Evolutionary conservation across 441 rosid genomes (phyloP).

Genomic region (Isatis lusitanica): DNA sequence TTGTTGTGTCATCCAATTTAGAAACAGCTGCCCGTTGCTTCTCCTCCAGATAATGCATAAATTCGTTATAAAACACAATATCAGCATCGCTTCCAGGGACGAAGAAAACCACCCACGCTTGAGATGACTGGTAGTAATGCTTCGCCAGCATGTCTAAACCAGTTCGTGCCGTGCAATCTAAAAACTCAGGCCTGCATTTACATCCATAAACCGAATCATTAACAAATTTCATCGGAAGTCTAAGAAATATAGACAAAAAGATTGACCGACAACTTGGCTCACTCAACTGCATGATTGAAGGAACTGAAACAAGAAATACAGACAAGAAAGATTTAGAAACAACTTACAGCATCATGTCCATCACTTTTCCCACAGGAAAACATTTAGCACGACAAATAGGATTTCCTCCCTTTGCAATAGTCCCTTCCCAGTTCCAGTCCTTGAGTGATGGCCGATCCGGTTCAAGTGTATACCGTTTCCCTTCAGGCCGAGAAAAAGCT

Average conservation of each 20-base stretch:
- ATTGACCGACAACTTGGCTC: background rate
- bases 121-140: slow-evolving; percentile 91
- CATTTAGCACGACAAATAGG: slow-evolving; percentile 91
- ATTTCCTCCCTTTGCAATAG: slow-evolving; percentile 93
- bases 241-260: background rate
- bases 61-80: slow-evolving; percentile 81
- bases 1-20: slow-evolving; percentile 85
- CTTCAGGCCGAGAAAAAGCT: slow-evolving; percentile 55
- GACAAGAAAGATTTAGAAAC: slow-evolving; percentile 23
- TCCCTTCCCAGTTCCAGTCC: slow-evolving; percentile 99
- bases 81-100: slow-evolving; percentile 91
- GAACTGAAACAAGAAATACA: background rate
- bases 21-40: slow-evolving; percentile 98
- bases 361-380: slow-evolving; percentile 90
- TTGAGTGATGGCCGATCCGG: slow-evolving; percentile 55
- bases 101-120: slow-evolving; percentile 93
- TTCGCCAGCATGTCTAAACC: slow-evolving; percentile 94
- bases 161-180: slow-evolving; percentile 97
- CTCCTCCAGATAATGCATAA: slow-evolving; percentile 92
- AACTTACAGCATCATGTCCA: slow-evolving; percentile 87
- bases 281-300: background rate
- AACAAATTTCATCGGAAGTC: slow-evolving; percentile 3
- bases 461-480: slow-evolving; percentile 63
- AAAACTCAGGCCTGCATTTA: slow-evolving; percentile 77
- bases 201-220: background rate